Percentiles rank a stretch among this genome's conserved stretches.
Conservation (phyloP, 148 eudicot species). For the Chenopodium berlandieri region DNA sequence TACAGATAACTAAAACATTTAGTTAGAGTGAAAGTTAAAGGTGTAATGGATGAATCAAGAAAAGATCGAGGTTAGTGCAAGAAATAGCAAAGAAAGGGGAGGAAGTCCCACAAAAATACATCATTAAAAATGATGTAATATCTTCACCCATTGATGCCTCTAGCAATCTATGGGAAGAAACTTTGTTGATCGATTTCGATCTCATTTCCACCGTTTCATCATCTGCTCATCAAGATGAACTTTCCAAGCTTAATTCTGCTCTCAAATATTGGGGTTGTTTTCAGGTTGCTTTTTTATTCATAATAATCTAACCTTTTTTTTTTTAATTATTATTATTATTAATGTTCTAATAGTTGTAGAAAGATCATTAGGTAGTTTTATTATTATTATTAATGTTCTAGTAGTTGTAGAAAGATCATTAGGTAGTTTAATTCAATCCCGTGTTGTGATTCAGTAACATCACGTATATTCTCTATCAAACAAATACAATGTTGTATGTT, state of each 20-base stretch:
- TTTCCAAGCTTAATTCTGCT: constrained; percentile 28
- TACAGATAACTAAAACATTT: too few relatives aligned
- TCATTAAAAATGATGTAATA: constrained; percentile 20
- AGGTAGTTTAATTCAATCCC: too few relatives aligned
- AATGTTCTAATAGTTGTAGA: too few relatives aligned
- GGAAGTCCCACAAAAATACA: constrained; percentile 27
- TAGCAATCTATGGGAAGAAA: constrained; percentile 17
- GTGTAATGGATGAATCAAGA: constrained; percentile 7
- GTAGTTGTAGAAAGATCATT: too few relatives aligned
- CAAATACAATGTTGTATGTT: too few relatives aligned
- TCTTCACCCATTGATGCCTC: constrained; percentile 17
- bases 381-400: too few relatives aligned
- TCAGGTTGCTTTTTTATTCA: constrained; percentile 19
- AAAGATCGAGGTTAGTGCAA: constrained; percentile 25
- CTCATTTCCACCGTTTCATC: constrained; percentile 17
- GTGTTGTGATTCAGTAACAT: too few relatives aligned
- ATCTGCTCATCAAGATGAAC: constrained; percentile 15
- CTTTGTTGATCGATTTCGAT: constrained; percentile 29
- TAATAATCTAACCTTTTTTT: too few relatives aligned
- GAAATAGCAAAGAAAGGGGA: constrained; percentile 23
- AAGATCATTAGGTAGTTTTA: too few relatives aligned
- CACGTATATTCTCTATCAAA: too few relatives aligned
- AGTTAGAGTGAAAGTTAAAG: neutral
- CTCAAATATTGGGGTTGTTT: constrained; percentile 36
- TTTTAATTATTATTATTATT: too few relatives aligned